phyloP scores from a whole-genome alignment of 2,329 filamentous ascomycete genomes.

The Periglandula ipomoeae region DNA sequence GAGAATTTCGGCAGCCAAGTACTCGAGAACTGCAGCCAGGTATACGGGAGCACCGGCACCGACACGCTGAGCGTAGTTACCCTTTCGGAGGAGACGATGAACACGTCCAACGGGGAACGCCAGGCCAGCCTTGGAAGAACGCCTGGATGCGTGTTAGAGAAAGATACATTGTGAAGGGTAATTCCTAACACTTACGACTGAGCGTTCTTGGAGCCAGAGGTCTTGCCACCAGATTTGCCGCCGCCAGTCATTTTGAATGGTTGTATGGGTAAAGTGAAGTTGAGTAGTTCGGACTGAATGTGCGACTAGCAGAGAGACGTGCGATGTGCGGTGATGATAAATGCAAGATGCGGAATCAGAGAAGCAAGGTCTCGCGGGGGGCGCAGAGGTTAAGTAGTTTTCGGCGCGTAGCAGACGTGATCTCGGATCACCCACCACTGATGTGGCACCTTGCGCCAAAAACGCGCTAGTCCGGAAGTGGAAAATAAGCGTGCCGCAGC shows the following conservation, averaged over 20 bases:
- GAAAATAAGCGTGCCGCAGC: constrained; percentile 18
- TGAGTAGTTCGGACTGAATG: constrained; percentile 11
- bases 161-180: neutral
- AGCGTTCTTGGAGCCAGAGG: constrained; percentile 96
- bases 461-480: constrained; percentile 21
- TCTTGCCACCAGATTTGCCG: constrained; percentile 99
- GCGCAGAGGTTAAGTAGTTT: constrained; percentile 48
- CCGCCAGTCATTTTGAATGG: constrained; percentile 96
- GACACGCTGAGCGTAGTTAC: constrained; percentile 99
- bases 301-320: constrained; percentile 15
- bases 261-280: constrained; percentile 16
- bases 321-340: constrained; percentile 28
- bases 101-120: constrained; percentile 99
- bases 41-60: constrained; percentile 98
- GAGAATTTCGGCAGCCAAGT: constrained; percentile 96
- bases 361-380: constrained; percentile 33
- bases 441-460: neutral
- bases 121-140: constrained; percentile 98
- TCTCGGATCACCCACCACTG: constrained; percentile 39
- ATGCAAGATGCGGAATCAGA: constrained; percentile 23
- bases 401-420: constrained; percentile 34
- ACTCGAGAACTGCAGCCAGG: constrained; percentile 94
- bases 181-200: constrained; percentile 71
- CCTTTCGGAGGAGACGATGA: constrained; percentile 96
- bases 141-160: constrained; percentile 42